These are phyloP conservation scores for Eustoma russellianum DNA, from an alignment of 257 asterid species.

Conservation along the genomic window DNA sequence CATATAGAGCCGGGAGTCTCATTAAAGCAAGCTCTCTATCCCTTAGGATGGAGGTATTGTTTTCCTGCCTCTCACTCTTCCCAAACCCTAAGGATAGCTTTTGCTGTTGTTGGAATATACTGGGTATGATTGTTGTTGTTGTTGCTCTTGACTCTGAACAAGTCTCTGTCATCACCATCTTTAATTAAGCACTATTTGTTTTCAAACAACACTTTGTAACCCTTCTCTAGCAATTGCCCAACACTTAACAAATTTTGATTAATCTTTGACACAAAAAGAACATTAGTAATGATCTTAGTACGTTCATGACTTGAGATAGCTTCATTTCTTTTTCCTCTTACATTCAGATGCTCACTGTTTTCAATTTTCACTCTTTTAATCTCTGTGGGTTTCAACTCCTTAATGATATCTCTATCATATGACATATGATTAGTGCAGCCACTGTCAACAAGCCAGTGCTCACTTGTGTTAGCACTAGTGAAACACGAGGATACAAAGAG, in stretches of 20 bases:
- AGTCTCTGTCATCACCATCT: no score
- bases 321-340: background rate
- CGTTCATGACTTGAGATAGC: background rate
- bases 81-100: no score
- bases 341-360: background rate
- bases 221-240: constrained; percentile 4
- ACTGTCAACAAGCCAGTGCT: background rate
- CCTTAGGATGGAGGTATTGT: no score
- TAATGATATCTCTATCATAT: background rate
- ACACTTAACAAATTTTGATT: constrained; percentile 6
- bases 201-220: no score
- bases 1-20: no score
- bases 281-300: constrained; percentile 3
- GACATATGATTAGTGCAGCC: constrained; percentile 6
- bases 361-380: constrained; percentile 3
- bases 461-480: background rate
- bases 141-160: no score
- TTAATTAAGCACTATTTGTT: no score
- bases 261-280: constrained; percentile 2
- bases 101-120: no score
- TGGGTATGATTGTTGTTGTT: no score
- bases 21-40: no score
- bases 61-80: no score
- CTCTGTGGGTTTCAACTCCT: no score
- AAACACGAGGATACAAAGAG: constrained; percentile 1